These are phyloP conservation scores for Hyphodiscus hymeniophilus DNA, from an alignment of 495 filamentous ascomycete genomes.

Conservation along the genomic window DNA sequence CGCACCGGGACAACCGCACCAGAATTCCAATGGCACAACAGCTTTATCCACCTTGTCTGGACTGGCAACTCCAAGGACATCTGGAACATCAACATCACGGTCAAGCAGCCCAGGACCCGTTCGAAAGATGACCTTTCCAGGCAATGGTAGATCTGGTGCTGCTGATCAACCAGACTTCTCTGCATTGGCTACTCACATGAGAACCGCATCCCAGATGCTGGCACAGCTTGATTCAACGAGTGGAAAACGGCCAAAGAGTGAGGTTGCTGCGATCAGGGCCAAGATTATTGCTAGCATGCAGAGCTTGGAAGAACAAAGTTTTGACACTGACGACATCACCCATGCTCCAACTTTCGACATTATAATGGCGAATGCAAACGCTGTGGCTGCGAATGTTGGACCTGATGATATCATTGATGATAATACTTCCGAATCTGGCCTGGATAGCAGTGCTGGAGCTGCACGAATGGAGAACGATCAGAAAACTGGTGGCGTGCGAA, in stretches of 20 bases:
- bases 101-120: conserved; percentile 49
- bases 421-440: conserved; percentile 20
- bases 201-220: conserved; percentile 70
- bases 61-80: conserved; percentile 40
- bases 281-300: conserved; percentile 82
- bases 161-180: conserved; percentile 61
- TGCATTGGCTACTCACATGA: conserved; percentile 70
- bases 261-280: conserved; percentile 66
- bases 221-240: conserved; percentile 66
- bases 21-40: conserved; percentile 47
- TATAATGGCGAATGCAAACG: conserved; percentile 49
- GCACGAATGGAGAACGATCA: conserved; percentile 76
- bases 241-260: conserved; percentile 59
- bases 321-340: conserved; percentile 47
- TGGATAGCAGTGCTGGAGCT: conserved; percentile 56
- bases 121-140: conserved; percentile 41
- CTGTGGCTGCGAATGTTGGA: conserved; percentile 33
- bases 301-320: conserved; percentile 70
- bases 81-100: conserved; percentile 44
- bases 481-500: conserved; percentile 67
- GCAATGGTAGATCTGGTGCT: conserved; percentile 28
- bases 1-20: conserved; percentile 28
- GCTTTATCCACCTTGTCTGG: conserved; percentile 40
- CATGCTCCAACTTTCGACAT: conserved; percentile 60
- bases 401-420: conserved; percentile 30